These are phyloP conservation scores for Geotrichum phurueaensis DNA, from an alignment of 1,139 yeast genomes.

Conservation along the genomic window DNA sequence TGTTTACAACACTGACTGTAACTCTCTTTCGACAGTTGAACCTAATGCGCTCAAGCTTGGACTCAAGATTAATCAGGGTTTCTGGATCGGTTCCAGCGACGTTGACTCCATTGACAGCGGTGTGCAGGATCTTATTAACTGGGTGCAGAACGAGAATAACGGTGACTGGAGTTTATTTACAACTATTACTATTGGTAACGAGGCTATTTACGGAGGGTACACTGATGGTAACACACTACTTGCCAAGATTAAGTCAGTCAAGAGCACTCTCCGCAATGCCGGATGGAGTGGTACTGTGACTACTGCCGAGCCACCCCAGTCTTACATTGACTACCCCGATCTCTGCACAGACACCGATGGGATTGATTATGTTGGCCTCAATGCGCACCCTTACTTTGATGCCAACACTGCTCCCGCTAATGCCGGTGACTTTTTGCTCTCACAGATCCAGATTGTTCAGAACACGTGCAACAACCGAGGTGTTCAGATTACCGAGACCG, in stretches of 20 bases:
- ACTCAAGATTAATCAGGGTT: conserved; percentile 73
- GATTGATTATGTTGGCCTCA: conserved; percentile 75
- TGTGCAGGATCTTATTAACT: conserved; percentile 48
- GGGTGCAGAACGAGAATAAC: conserved; percentile 37
- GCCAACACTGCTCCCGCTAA: conserved; percentile 51
- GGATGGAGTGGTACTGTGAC: conserved; percentile 77
- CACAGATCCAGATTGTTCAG: conserved; percentile 52
- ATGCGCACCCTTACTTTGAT: conserved; percentile 84
- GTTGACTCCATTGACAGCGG: conserved; percentile 60
- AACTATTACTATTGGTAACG: conserved; percentile 77
- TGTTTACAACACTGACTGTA: conserved; percentile 82
- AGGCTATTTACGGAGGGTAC: conserved; percentile 64
- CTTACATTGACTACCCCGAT: conserved; percentile 54
- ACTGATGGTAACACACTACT: conserved; percentile 54
- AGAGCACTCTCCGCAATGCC: conserved; percentile 49
- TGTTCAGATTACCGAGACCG: conserved; percentile 68
- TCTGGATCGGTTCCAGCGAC: conserved; percentile 65
- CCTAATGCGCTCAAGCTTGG: conserved; percentile 60
- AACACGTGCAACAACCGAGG: conserved; percentile 38
- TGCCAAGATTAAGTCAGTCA: conserved; percentile 58
- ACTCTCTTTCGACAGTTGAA: conserved; percentile 56
- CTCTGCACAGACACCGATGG: conserved; percentile 57
- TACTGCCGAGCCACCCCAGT: conserved; percentile 85
- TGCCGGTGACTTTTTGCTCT: conserved; percentile 67
- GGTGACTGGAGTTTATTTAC: conserved; percentile 66